Evolutionary conservation across 257 asterid species (phyloP).

Genomic region (Solanum pimpinellifolium): DNA sequence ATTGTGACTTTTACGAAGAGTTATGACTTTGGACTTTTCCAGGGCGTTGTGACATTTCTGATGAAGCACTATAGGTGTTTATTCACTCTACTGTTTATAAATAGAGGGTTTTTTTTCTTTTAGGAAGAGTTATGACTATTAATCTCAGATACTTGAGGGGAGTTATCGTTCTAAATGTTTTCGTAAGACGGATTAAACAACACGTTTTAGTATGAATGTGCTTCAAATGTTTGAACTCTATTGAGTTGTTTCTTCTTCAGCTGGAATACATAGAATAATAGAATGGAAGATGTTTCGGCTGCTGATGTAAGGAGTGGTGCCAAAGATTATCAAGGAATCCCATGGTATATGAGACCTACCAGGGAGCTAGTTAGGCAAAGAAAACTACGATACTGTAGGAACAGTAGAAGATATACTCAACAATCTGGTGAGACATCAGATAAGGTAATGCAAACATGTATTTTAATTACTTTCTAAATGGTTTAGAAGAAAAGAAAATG

Average conservation of each 20-base stretch:
- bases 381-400: constrained; percentile 60
- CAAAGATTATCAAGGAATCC: constrained; percentile 90
- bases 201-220: neutral
- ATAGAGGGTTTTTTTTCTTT: too few species aligned
- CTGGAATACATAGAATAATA: constrained; percentile 28
- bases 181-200: neutral
- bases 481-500: neutral
- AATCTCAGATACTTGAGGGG: neutral
- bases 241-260: neutral
- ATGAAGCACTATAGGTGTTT: too few species aligned
- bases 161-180: too few species aligned
- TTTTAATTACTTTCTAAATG: neutral
- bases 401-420: constrained; percentile 63
- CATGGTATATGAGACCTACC: constrained; percentile 17
- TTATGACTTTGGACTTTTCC: too few species aligned
- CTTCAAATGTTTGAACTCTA: neutral
- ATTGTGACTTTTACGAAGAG: too few species aligned
- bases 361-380: constrained; percentile 58
- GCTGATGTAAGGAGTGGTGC: constrained; percentile 75
- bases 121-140: too few species aligned
- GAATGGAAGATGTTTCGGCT: constrained; percentile 60
- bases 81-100: too few species aligned
- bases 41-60: too few species aligned
- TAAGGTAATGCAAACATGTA: constrained; percentile 25
- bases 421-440: constrained; percentile 52